A percentile compares a stretch with the other conserved stretches of the same genome.
These are phyloP conservation scores for Bruguiera sexangula DNA, from an alignment of 345 rosid genomes.

Conservation along the genomic window DNA sequence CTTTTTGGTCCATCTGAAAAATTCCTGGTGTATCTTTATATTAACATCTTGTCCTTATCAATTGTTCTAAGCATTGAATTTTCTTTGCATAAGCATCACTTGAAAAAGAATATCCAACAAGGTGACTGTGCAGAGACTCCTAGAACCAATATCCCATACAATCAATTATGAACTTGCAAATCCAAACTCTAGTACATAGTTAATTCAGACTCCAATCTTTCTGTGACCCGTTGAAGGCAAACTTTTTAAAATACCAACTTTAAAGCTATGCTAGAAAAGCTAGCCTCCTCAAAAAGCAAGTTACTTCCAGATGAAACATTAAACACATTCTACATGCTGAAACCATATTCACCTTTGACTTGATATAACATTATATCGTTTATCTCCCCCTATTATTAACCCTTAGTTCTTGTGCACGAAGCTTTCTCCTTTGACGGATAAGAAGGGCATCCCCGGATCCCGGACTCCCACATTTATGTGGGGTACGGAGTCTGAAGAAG, in stretches of 20 bases:
- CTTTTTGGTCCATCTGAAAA: too few relatives aligned
- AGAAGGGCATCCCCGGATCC: too few relatives aligned
- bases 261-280: neutral
- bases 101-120: neutral
- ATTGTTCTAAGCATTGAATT: too few relatives aligned
- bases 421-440: too few relatives aligned
- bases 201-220: slow-evolving; percentile 2
- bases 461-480: too few relatives aligned
- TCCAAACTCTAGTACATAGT: neutral
- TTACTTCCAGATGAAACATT: slow-evolving; percentile 4
- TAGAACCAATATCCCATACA: neutral
- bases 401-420: neutral
- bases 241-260: slow-evolving; percentile 1
- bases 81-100: neutral
- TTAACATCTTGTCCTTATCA: too few relatives aligned
- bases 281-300: neutral
- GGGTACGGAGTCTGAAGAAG: too few relatives aligned
- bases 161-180: neutral
- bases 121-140: neutral
- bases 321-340: neutral
- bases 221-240: neutral
- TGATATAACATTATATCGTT: neutral
- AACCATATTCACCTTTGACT: neutral
- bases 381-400: neutral
- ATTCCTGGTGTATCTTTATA: too few relatives aligned